Percentiles rank a stretch among this genome's conserved stretches.
Conservation (phyloP, 768 basidiomycete species). For the Porphyrellus cyaneotinctus region DNA sequence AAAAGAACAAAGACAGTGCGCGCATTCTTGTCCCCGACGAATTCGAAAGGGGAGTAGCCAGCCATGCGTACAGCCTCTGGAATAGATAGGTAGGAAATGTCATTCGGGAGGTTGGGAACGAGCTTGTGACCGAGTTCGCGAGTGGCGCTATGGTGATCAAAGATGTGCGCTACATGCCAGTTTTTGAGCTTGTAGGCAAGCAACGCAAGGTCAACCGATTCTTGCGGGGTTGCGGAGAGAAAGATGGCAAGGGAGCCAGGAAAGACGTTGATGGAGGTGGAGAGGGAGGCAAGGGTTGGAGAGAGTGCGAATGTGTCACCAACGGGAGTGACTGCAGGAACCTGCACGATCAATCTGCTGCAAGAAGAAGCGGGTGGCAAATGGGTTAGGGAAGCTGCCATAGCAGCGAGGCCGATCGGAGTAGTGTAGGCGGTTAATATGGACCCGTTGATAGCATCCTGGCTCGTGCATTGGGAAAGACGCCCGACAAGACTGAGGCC, state of each 20-base stretch:
- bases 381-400: constrained; percentile 74
- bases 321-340: constrained; percentile 67
- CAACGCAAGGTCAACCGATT: constrained; percentile 71
- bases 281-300: constrained; percentile 70
- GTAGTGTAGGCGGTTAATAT: constrained; percentile 79
- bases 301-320: constrained; percentile 67
- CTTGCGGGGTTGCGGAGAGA: constrained; percentile 80
- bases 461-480: constrained; percentile 74
- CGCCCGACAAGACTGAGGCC: constrained; percentile 77
- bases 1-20: constrained; percentile 63
- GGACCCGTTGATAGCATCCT: constrained; percentile 54
- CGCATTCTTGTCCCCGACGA: constrained; percentile 62
- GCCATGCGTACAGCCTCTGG: constrained; percentile 48
- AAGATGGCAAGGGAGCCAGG: constrained; percentile 67
- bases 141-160: constrained; percentile 78
- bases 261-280: constrained; percentile 55
- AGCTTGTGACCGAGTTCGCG: constrained; percentile 69
- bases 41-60: constrained; percentile 77
- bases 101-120: constrained; percentile 34
- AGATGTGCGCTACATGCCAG: constrained; percentile 80
- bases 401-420: constrained; percentile 74
- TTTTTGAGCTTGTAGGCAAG: constrained; percentile 67
- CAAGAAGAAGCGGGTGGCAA: constrained; percentile 59
- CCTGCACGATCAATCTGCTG: constrained; percentile 76
- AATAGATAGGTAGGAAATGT: constrained; percentile 32